Evolutionary conservation across 2,329 filamentous ascomycete genomes (phyloP).

Genomic region (Apiospora sp.): DNA sequence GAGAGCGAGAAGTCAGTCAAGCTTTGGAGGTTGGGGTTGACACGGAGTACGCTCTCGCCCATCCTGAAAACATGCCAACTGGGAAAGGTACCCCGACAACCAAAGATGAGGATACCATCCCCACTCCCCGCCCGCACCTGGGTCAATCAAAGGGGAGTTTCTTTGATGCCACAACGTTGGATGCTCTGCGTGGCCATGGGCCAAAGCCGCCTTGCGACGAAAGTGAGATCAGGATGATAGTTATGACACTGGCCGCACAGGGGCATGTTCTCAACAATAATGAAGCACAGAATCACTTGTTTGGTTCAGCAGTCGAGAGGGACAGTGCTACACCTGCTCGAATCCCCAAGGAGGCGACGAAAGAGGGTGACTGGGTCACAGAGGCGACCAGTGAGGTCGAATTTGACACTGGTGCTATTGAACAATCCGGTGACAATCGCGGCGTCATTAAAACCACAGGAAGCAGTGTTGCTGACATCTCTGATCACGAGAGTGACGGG

Average conservation of each 20-base stretch:
- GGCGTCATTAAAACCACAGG: slow-evolving; percentile 40
- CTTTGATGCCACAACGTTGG: slow-evolving; percentile 26
- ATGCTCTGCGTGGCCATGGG: not conserved
- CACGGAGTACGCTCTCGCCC: not conserved
- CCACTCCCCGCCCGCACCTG: not conserved
- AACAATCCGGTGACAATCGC: not conserved
- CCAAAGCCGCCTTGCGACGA: not conserved
- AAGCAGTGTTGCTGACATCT: slow-evolving; percentile 56
- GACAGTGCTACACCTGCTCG: not conserved
- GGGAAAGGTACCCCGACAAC: slow-evolving; percentile 23
- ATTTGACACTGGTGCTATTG: slow-evolving; percentile 31
- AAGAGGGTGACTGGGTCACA: slow-evolving; percentile 50
- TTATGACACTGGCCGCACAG: not conserved
- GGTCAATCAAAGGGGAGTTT: slow-evolving; percentile 24
- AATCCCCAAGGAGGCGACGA: slow-evolving; percentile 31
- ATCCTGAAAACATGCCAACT: not conserved
- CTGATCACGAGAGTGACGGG: slow-evolving; percentile 41
- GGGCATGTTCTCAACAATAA: not conserved
- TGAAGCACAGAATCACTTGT: not conserved
- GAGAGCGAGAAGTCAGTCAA: slow-evolving; percentile 53
- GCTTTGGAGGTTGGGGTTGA: slow-evolving; percentile 41
- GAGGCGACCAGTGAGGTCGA: slow-evolving; percentile 43
- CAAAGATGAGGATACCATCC: not conserved
- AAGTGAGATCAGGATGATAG: not conserved
- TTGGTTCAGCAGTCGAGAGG: slow-evolving; percentile 16